Conservation (phyloP, 78 protist species). For the Tieghemostelium lacteum region DNA sequence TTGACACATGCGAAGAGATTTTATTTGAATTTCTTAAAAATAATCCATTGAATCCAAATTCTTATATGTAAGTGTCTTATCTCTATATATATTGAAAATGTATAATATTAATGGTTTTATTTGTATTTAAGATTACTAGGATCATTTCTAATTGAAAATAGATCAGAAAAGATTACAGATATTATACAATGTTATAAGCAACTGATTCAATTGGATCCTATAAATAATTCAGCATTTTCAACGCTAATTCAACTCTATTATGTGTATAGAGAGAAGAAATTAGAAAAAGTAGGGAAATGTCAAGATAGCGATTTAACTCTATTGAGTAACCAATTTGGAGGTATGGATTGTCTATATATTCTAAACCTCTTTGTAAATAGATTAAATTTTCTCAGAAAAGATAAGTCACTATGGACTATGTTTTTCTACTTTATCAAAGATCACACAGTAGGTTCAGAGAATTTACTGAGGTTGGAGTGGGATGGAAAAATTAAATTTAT, state of each 20-base stretch:
- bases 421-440: constrained; percentile 23
- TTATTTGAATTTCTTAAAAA: constrained; percentile 3
- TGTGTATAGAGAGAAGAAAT: background rate
- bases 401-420: constrained; percentile 7
- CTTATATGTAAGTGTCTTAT: constrained; percentile 6
- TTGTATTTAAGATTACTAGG: constrained; percentile 11
- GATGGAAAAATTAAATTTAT: background rate
- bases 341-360: too few relatives aligned
- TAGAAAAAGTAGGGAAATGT: too few relatives aligned
- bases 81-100: background rate
- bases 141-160: constrained; percentile 36
- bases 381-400: background rate
- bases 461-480: background rate
- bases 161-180: background rate
- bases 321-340: too few relatives aligned
- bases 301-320: background rate
- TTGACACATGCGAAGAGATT: background rate
- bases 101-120: background rate
- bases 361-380: constrained; percentile 12
- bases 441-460: background rate
- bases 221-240: constrained; percentile 8
- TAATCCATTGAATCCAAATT: constrained; percentile 20
- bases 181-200: constrained; percentile 18
- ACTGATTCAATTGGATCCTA: constrained; percentile 13
- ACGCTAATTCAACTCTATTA: constrained; percentile 4